A percentile compares a stretch with the other conserved stretches of the same genome.
phyloP scores from a whole-genome alignment of 1,139 yeast genomes.

The Geotrichum aggregatum region DNA sequence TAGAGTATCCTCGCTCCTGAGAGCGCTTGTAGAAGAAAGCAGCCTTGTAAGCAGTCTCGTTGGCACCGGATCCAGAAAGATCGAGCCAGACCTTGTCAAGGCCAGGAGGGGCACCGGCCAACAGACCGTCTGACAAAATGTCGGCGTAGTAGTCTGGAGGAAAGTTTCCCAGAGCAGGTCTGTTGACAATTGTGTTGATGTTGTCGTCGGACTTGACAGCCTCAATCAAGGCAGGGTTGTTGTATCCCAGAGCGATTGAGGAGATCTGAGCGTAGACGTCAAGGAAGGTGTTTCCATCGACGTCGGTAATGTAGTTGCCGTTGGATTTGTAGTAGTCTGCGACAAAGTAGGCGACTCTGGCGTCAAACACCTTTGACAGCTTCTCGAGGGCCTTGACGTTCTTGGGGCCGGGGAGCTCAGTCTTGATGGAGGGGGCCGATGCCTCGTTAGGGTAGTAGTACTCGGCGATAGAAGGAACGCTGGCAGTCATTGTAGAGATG shows the following conservation, averaged over 20 bases:
- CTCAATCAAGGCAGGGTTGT: conserved; percentile 63
- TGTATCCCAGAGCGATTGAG: conserved; percentile 73
- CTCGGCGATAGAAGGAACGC: conserved; percentile 33
- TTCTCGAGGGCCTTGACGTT: conserved; percentile 46
- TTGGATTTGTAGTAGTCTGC: conserved; percentile 63
- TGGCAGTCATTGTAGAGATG: background rate
- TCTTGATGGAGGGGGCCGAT: conserved; percentile 50
- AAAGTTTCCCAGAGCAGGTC: conserved; percentile 76
- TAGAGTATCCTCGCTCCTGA: conserved; percentile 48
- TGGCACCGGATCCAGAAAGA: conserved; percentile 78
- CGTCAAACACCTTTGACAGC: conserved; percentile 56
- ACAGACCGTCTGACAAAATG: conserved; percentile 52
- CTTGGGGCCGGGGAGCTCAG: conserved; percentile 63
- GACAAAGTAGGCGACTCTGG: conserved; percentile 62
- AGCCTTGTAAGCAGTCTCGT: conserved; percentile 80
- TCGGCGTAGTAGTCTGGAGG: conserved; percentile 60
- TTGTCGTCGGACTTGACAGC: conserved; percentile 61
- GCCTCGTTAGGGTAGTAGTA: conserved; percentile 59
- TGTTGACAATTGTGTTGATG: conserved; percentile 65
- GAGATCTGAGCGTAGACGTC: conserved; percentile 78
- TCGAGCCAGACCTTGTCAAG: conserved; percentile 68
- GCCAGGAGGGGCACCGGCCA: conserved; percentile 68
- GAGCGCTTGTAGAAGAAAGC: conserved; percentile 73
- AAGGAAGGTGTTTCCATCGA: conserved; percentile 61
- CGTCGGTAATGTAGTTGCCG: conserved; percentile 71